Evolutionary conservation across 2,329 filamentous ascomycete genomes (phyloP).

Genomic region (Neofusicoccum sp.): DNA sequence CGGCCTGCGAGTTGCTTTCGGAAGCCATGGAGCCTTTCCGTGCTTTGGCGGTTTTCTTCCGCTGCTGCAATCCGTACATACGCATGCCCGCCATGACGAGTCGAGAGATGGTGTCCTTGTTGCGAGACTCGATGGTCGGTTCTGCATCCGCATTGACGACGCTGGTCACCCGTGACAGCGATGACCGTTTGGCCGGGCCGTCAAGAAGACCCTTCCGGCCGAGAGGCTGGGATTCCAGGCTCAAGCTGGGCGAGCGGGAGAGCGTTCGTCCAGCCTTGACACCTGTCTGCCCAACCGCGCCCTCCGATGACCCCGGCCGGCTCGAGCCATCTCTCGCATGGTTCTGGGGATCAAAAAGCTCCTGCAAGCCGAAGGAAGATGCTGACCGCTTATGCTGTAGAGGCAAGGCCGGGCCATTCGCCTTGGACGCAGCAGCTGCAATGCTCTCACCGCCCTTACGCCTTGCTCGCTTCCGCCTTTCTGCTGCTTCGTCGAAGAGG

Average conservation of each 20-base stretch:
- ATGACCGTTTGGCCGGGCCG: slow-evolving; percentile 31
- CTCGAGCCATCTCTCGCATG: background rate
- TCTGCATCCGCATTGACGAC: slow-evolving; percentile 32
- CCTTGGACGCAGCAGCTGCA: slow-evolving; percentile 44
- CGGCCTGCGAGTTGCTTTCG: background rate
- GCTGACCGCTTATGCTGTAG: background rate
- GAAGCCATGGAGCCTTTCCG: background rate
- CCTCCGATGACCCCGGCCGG: slow-evolving; percentile 28
- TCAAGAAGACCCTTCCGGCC: slow-evolving; percentile 29
- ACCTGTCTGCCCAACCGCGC: no score
- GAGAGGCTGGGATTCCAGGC: slow-evolving; percentile 26
- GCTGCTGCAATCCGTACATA: slow-evolving; percentile 52
- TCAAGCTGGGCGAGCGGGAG: slow-evolving; percentile 18
- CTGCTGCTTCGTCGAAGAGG: slow-evolving; percentile 52
- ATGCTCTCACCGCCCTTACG: slow-evolving; percentile 47
- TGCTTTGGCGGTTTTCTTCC: slow-evolving; percentile 33
- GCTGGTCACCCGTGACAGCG: slow-evolving; percentile 39
- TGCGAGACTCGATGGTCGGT: slow-evolving; percentile 42
- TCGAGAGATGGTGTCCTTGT: slow-evolving; percentile 54
- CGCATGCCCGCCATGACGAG: slow-evolving; percentile 58
- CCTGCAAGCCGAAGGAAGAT: background rate
- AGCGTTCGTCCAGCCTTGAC: slow-evolving; percentile 20
- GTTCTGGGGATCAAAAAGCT: background rate
- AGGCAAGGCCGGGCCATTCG: slow-evolving; percentile 24
- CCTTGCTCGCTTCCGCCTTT: slow-evolving; percentile 46